A percentile compares a stretch with the other conserved stretches of the same genome.
Conservation (phyloP, 2,329 filamentous ascomycete genomes). For the Capronia coronata region DNA sequence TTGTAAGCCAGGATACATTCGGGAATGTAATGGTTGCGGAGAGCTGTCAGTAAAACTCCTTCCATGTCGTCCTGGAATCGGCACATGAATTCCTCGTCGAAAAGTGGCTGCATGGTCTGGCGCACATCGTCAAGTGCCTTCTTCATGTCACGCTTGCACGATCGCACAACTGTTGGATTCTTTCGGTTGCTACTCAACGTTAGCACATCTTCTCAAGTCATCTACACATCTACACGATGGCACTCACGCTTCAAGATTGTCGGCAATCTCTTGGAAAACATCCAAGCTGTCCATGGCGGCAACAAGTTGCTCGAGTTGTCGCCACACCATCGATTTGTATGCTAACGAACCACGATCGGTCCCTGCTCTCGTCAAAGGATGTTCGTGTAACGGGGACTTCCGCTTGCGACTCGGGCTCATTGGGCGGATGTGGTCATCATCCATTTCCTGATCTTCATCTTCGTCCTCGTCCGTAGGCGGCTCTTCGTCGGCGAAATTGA, state of each 20-base stretch:
- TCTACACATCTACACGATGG: too few species aligned
- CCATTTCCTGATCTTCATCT: constrained; percentile 23
- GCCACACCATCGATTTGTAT: constrained; percentile 55
- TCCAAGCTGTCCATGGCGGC: constrained; percentile 62
- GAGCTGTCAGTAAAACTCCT: constrained; percentile 53
- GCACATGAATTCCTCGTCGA: constrained; percentile 57
- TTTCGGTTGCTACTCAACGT: constrained; percentile 22
- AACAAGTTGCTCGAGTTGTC: constrained; percentile 63
- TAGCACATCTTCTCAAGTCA: constrained; percentile 16
- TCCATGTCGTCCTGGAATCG: constrained; percentile 44
- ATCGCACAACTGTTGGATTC: constrained; percentile 38
- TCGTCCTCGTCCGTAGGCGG: constrained; percentile 27
- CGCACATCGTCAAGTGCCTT: constrained; percentile 51
- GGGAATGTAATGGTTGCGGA: constrained; percentile 75
- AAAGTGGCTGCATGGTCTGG: constrained; percentile 54
- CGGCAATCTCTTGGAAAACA: constrained; percentile 54
- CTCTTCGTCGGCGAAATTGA: constrained; percentile 23
- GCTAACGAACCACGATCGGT: constrained; percentile 41
- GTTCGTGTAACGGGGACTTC: constrained; percentile 26
- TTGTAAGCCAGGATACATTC: constrained; percentile 81
- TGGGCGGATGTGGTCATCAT: constrained; percentile 28
- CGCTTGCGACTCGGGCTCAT: constrained; percentile 28
- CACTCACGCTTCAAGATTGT: constrained; percentile 40
- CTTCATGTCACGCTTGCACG: constrained; percentile 52
- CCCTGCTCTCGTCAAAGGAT: constrained; percentile 35